Evolutionary conservation across 2,329 filamentous ascomycete species (phyloP), one percentile per base, ranked within the genome.

Genomic region (Fusarium sp.): DNA sequence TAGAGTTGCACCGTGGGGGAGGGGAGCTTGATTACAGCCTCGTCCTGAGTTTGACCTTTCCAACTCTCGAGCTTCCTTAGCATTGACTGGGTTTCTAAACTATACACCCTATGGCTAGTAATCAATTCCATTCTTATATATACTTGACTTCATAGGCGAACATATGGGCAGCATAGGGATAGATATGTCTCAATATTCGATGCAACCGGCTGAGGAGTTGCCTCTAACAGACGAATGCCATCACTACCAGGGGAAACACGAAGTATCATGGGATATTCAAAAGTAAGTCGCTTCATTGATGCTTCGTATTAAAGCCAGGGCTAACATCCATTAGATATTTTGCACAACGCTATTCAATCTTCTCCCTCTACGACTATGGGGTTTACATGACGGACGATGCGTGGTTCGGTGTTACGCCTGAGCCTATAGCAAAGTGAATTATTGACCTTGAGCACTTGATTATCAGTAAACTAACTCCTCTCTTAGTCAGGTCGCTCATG

Each of bases 351-450:
- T 88, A 95, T 74, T 89, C 88, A 48, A 91, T 99, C 65, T 99
- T 96, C 77, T 88, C 89, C 14, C 84, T 84, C 68, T 99, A 97
- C 73, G 89, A 97, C 73, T 84, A 93, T 55, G 94, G 93, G 51
- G 84, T 99, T 65, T 89, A 88, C 80, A 87, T 99, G 82, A 99
- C 96, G 0, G 88, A 96, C 73, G 89, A 94, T 77, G 90, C 93
- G 49, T 99, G 95, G 95, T 99, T 95, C 74, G 95, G 93, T 51
- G 93, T 98, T 8, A 99, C 96, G 0, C 93, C 95, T 13, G 94
- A 99, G 75, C 90, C 91, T 5, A 86, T 99, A 25, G 95, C 95
- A 57, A 87, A 83, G 91, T 95, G 80, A 70, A 82, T 78, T 46
- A 37, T 37, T 25, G 39, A 29, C 37, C 42, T 38, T 29, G 8